Evolutionary conservation across 768 basidiomycete genomes (phyloP), one percentile per base, ranked within the genome.

Genomic region (Cystobasidium tubakii): DNA sequence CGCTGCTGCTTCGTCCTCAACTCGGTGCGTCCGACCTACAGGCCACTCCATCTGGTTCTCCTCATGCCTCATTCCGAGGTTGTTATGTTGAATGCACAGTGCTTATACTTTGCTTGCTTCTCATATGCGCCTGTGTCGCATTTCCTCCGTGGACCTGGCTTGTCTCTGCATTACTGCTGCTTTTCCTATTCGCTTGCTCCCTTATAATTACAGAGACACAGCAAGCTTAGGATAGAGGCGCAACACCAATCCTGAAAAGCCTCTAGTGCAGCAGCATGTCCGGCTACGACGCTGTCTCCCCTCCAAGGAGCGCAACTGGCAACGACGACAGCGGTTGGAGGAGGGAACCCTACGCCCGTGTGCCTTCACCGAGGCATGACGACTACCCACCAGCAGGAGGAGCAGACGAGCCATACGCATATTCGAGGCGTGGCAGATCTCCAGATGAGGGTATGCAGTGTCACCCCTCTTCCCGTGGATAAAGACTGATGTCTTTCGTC

Each of bases 361-460:
- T 60, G 4, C 57, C 57, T 29, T 60, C 57, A 21, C 63, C 36
- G 4, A 34, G 63, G 31, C 36, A 43, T 12, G 63, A 65, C 25
- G 63, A 65, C 34, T 65, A 65, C 25, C 57, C 57, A n/a, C 36
- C 57, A 15, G 29, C 57, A 31, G 36, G 29, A 12, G 57, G 57
- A 9, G 57, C 57, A 62, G 31, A 62, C 31, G 57, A 62, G 7
- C 46, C 21, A 6, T 66, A 66, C 23, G 64, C 33, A 4, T 15
- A 34, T 33, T 43, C 64, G 1, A 66, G 64, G 23, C 33, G 64
- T 36, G 33, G 33, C 2, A 33, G 64, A 66, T 36, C 33, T 36
- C 64, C 64, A 43, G 64, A 66, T 33, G 64, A 66, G 7, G 64
- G 64, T 54, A 44, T 46, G 66, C 63, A 2, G 10, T 12, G 2